phyloP scores from a whole-genome alignment of 176 grass and related monocot species.

The Oryza meyeriana region DNA sequence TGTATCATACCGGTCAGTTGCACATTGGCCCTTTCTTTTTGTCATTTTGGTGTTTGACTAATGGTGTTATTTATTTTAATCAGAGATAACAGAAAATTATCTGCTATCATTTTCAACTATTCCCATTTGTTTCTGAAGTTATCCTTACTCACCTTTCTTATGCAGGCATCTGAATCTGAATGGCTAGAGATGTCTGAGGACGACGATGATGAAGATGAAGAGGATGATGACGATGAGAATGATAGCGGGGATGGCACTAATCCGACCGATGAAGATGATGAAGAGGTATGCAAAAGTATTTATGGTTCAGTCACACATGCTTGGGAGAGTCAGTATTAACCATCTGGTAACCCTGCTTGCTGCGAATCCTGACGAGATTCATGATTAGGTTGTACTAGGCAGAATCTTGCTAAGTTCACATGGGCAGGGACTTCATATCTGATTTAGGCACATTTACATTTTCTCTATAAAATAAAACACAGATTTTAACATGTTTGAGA shows the following conservation, averaged over 20 bases:
- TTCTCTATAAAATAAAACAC: not conserved
- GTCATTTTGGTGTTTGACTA: not conserved
- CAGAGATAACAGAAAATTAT: not conserved
- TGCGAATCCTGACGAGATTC: not conserved
- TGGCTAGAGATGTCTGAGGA: slow-evolving; percentile 91
- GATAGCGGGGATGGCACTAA: slow-evolving; percentile 50
- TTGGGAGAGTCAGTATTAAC: not conserved
- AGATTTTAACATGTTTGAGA: not conserved
- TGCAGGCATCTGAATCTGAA: slow-evolving; percentile 93
- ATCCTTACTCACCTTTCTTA: slow-evolving; percentile 3
- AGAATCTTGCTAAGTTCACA: not conserved
- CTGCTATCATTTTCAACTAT: not conserved
- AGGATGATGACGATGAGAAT: slow-evolving; percentile 54
- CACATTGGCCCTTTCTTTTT: slow-evolving; percentile 24
- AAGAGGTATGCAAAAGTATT: slow-evolving; percentile 35
- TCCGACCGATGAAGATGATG: slow-evolving; percentile 70
- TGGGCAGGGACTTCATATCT: not conserved
- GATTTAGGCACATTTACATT: not conserved
- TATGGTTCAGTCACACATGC: not conserved
- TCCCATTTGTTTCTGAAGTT: not conserved
- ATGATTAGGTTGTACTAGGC: not conserved
- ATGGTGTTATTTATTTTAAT: slow-evolving; percentile 8
- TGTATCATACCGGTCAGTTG: slow-evolving; percentile 78
- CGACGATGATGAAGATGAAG: slow-evolving; percentile 65
- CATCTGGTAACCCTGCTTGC: not conserved